Conservation (phyloP, 2,329 filamentous ascomycete species). For the Parastagonospora nodorum region DNA sequence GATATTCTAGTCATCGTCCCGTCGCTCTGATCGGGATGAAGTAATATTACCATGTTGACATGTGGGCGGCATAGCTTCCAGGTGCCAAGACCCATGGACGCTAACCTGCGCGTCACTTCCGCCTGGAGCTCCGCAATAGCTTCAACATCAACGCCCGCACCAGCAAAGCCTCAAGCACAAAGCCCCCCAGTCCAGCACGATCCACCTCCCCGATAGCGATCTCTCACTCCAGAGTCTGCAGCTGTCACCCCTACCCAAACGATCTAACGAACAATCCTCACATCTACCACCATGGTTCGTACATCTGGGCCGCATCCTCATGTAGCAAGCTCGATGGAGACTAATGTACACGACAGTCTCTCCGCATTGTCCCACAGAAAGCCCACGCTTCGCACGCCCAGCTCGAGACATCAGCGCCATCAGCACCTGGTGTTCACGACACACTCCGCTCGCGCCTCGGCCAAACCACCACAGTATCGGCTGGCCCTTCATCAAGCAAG, state of each 20-base stretch:
- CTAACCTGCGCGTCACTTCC: not conserved
- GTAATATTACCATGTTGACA: not conserved
- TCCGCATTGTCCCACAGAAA: constrained; percentile 82
- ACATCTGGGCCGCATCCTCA: constrained; percentile 1
- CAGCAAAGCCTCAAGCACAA: not conserved
- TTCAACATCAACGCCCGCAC: not conserved
- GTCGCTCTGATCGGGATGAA: no score
- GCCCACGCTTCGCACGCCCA: constrained; percentile 63
- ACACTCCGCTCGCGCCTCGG: constrained; percentile 84
- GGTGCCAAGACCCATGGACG: not conserved
- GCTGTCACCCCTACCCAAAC: constrained; percentile 1
- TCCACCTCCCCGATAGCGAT: not conserved
- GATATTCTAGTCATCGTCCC: no score
- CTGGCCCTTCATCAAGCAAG: constrained; percentile 27
- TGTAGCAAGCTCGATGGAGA: constrained; percentile 15
- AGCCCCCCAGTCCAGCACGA: not conserved
- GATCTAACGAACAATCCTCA: no score
- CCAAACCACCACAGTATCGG: constrained; percentile 50
- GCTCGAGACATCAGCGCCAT: constrained; percentile 71
- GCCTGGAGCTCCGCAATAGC: not conserved
- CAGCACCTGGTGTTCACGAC: constrained; percentile 91
- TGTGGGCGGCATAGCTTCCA: not conserved
- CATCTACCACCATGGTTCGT: constrained; percentile 2
- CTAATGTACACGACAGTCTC: constrained; percentile 62
- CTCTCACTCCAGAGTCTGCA: constrained; percentile 6